Percentiles rank a stretch among this genome's conserved stretches.
These are phyloP conservation scores for Chaetomium sp. DNA, from an alignment of 2,329 filamentous ascomycete genomes.

Conservation along the genomic window DNA sequence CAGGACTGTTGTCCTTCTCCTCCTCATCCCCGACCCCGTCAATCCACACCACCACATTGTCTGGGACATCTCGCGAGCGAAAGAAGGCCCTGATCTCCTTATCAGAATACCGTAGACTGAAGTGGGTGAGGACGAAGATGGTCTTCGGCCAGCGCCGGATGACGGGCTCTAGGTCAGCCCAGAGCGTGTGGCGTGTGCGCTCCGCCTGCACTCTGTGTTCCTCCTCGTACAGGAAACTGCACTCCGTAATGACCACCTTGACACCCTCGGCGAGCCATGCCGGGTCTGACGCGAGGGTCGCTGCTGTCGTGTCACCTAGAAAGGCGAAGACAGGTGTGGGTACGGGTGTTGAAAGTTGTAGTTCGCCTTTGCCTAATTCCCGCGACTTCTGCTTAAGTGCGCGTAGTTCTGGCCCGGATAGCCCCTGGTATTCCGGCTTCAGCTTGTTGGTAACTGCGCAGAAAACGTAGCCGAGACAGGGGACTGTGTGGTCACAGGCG, in stretches of 20 bases:
- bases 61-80: conserved; percentile 30
- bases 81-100: conserved; percentile 38
- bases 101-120: conserved; percentile 41
- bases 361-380: conserved; percentile 19
- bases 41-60: conserved; percentile 43
- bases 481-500: conserved; percentile 41
- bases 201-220: conserved; percentile 38
- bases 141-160: conserved; percentile 37
- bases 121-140: conserved; percentile 42
- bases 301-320: conserved; percentile 41
- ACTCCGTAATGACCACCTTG: conserved; percentile 43
- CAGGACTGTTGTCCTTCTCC: no score
- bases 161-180: conserved; percentile 40
- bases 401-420: conserved; percentile 33
- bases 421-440: conserved; percentile 31
- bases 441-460: conserved; percentile 34
- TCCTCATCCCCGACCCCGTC: conserved; percentile 28
- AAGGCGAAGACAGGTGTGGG: conserved; percentile 40
- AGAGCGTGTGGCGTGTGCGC: conserved; percentile 43
- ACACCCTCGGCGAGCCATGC: conserved; percentile 34
- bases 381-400: conserved; percentile 29
- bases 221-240: conserved; percentile 38
- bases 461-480: conserved; percentile 44
- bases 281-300: conserved; percentile 34
- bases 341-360: conserved; percentile 35